Evolutionary conservation across 305 asterid genomes (phyloP), one percentile per base, ranked within the genome.

Genomic region (Rubia peregrina): DNA sequence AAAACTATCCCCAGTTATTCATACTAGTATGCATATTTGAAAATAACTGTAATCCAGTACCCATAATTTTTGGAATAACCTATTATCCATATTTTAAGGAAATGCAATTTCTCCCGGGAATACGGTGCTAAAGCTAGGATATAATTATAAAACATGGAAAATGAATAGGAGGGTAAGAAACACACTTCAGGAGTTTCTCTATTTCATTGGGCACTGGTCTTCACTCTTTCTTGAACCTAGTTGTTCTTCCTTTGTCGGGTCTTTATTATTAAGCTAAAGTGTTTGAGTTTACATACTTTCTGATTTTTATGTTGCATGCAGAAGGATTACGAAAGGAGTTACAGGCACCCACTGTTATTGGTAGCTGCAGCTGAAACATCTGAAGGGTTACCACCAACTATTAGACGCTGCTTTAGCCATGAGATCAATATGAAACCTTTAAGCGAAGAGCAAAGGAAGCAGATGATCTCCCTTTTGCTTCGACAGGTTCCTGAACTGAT

Each of bases 351-450:
- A 6, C 85, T 94, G 76, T 83, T 94, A 78, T 87, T 94, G 71
- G 79, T 94, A 75, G 97, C 98, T 44, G 84, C 96, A 78, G 94
- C 92, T 65, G 96, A 91, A 71, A 85, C 78, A 75, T 76, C 89
- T 67, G 98, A 91, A 85, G 98, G 97, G 69, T 89, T 91, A 68
- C 95, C 97, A 79, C 90, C 95, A 74, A 76, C 83, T 56, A 87
- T 94, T 70, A 84, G 98, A 72, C 96, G 98, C 21, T 91, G 97
- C 77, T 93, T 90, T 80, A 93, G 92, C 78, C 98, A 93, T 85
- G 98, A 93, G 88, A 78, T 93, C 63, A 86, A 83, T 70, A 83
- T 93, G 84, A 92, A 83, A 69, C 83, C 91, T 46, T 84, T 94
- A 82, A 85, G 75, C 21, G 96, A 91, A 84, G 96, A 91, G 67